phyloP scores from a whole-genome alignment of 2,329 filamentous ascomycete species.

The Helminthosporium solani region DNA sequence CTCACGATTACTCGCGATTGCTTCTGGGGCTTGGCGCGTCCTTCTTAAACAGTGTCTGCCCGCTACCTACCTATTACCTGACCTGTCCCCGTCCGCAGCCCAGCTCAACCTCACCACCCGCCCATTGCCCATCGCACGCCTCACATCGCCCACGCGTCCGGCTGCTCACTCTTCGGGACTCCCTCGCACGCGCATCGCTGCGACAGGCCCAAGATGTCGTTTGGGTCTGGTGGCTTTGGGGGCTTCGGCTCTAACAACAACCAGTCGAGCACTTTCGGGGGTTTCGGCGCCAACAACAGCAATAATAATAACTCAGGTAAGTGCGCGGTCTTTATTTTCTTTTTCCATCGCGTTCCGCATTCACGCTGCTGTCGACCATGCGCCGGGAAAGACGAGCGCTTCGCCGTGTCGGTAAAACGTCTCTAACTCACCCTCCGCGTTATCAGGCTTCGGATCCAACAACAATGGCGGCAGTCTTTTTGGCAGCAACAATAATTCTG shows the following conservation, averaged over 20 bases:
- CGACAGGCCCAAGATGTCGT: slow-evolving; percentile 43
- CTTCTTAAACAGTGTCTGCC: slow-evolving; percentile 35
- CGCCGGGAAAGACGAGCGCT: slow-evolving; percentile 29
- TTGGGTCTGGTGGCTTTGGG: slow-evolving; percentile 53
- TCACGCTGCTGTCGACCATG: slow-evolving; percentile 31
- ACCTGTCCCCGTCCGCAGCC: slow-evolving; percentile 17
- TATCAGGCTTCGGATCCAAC: slow-evolving; percentile 44
- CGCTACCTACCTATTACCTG: slow-evolving; percentile 20
- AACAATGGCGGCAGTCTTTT: slow-evolving; percentile 38
- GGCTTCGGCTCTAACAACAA: slow-evolving; percentile 49
- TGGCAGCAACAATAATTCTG: slow-evolving; percentile 28
- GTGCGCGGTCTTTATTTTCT: slow-evolving; percentile 37
- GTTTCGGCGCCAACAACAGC: slow-evolving; percentile 45
- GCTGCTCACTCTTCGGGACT: slow-evolving; percentile 15
- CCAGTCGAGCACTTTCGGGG: slow-evolving; percentile 37
- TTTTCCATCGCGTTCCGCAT: slow-evolving; percentile 13
- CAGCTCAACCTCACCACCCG: slow-evolving; percentile 18
- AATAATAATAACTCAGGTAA: slow-evolving; percentile 52
- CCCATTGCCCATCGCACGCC: slow-evolving; percentile 20
- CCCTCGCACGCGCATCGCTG: slow-evolving; percentile 23
- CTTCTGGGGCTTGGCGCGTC: slow-evolving; percentile 21
- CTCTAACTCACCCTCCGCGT: slow-evolving; percentile 43
- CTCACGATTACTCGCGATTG: slow-evolving; percentile 1
- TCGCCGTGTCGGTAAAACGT: slow-evolving; percentile 29
- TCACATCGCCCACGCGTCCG: too few species aligned